Conservation (phyloP, 2,329 filamentous ascomycete genomes). For the Ascochyta lentis region DNA sequence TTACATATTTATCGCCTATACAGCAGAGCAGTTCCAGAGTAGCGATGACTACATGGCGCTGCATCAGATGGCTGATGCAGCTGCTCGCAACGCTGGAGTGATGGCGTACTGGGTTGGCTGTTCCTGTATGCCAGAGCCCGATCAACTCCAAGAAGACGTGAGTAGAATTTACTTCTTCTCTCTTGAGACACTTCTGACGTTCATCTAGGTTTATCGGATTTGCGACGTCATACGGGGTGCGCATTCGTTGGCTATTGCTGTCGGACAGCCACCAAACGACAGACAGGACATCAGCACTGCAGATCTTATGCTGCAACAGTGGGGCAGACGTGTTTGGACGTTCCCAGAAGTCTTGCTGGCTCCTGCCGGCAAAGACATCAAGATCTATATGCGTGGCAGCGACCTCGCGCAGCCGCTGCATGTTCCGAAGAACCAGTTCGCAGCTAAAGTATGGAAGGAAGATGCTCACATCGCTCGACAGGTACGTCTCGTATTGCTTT, state of each 20-base stretch:
- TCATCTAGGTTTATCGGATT: slow-evolving; percentile 51
- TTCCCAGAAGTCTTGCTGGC: slow-evolving; percentile 54
- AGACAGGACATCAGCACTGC: slow-evolving; percentile 29
- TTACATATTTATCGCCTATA: slow-evolving; percentile 54
- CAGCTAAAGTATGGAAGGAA: slow-evolving; percentile 48
- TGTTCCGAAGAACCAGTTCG: slow-evolving; percentile 52
- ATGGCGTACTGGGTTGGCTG: slow-evolving; percentile 55
- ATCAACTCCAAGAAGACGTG: slow-evolving; percentile 41
- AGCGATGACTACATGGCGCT: slow-evolving; percentile 38
- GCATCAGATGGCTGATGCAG: slow-evolving; percentile 48
- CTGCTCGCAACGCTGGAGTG: slow-evolving; percentile 48
- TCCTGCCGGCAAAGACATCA: slow-evolving; percentile 37
- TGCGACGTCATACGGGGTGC: slow-evolving; percentile 56
- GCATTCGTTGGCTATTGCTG: slow-evolving; percentile 51
- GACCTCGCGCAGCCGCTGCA: slow-evolving; percentile 28
- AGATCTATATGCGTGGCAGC: slow-evolving; percentile 42
- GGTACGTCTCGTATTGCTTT: slow-evolving; percentile 10
- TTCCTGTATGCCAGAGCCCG: slow-evolving; percentile 50
- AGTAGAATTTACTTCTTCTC: neutral
- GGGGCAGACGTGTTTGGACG: slow-evolving; percentile 57
- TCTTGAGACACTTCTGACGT: neutral
- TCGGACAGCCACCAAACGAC: slow-evolving; percentile 40
- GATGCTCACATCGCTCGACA: slow-evolving; percentile 48
- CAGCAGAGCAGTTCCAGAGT: slow-evolving; percentile 49
- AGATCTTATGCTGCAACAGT: slow-evolving; percentile 49